phyloP scores from a whole-genome alignment of 2,329 filamentous ascomycete genomes.

The Raffaelea albimanens region DNA sequence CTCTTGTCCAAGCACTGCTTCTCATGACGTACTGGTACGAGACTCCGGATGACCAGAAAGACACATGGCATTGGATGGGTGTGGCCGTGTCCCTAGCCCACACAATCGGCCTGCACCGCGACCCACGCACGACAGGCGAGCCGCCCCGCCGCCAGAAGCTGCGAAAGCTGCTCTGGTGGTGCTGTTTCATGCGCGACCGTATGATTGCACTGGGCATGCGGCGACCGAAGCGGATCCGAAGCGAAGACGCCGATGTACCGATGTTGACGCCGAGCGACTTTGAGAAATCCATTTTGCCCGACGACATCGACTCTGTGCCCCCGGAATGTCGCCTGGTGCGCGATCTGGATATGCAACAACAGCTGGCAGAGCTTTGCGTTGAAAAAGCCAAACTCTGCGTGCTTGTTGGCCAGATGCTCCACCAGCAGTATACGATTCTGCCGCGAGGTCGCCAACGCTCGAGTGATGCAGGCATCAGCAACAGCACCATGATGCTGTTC shows the following conservation, averaged over 20 bases:
- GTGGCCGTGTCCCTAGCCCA: constrained; percentile 88
- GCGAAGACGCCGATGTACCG: constrained; percentile 86
- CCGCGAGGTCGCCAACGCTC: constrained; percentile 74
- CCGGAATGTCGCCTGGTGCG: constrained; percentile 61
- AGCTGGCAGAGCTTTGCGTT: constrained; percentile 82
- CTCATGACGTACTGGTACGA: constrained; percentile 98
- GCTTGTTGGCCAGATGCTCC: constrained; percentile 80
- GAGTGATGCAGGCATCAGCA: constrained; percentile 46
- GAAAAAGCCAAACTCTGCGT: constrained; percentile 84
- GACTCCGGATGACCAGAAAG: constrained; percentile 91
- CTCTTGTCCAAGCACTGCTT: constrained; percentile 78
- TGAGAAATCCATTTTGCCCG: constrained; percentile 60
- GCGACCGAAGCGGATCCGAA: constrained; percentile 82
- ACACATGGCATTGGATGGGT: constrained; percentile 99
- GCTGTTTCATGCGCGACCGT: constrained; percentile 88
- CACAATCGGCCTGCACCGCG: constrained; percentile 85
- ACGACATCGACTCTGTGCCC: constrained; percentile 59
- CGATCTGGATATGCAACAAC: constrained; percentile 62
- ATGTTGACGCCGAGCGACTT: constrained; percentile 83
- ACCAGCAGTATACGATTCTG: constrained; percentile 84
- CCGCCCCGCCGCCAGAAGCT: constrained; percentile 63
- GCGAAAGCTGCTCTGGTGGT: constrained; percentile 98
- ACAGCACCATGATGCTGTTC: constrained; percentile 77
- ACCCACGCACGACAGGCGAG: constrained; percentile 68
- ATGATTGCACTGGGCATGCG: constrained; percentile 91